Evolutionary conservation across 805 yeast genomes (phyloP).

Genomic region (Wickerhamiella nectarea): DNA sequence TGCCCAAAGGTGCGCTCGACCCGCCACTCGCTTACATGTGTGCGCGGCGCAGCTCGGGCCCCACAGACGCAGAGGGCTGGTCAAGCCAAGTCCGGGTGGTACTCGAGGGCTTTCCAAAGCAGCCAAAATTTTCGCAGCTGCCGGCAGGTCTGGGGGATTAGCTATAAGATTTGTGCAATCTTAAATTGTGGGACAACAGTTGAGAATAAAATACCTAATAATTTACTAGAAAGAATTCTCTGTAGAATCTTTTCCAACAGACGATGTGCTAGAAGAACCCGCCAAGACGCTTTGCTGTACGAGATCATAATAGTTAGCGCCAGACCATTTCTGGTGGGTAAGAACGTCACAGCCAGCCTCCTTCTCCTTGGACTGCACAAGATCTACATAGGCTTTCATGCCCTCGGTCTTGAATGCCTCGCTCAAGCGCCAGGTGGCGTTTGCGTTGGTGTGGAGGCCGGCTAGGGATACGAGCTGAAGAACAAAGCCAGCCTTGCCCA

Average conservation of each 20-base stretch:
- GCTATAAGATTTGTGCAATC: too few relatives aligned
- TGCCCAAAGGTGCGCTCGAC: too few relatives aligned
- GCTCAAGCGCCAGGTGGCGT: conserved; percentile 39
- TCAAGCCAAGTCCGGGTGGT: too few relatives aligned
- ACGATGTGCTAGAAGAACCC: conserved; percentile 33
- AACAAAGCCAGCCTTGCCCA: conserved; percentile 44
- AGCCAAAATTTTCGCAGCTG: too few relatives aligned
- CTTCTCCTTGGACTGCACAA: conserved; percentile 37
- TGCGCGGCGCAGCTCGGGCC: neutral
- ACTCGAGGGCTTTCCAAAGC: too few relatives aligned
- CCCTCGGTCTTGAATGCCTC: conserved; percentile 38
- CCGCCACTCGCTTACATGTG: neutral
- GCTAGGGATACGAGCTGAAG: conserved; percentile 48
- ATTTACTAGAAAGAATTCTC: conserved; percentile 21
- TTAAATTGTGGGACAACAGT: too few relatives aligned
- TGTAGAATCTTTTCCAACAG: conserved; percentile 33
- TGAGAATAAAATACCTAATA: too few relatives aligned
- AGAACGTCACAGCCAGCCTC: conserved; percentile 36
- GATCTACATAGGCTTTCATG: conserved; percentile 44
- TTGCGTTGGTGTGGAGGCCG: conserved; percentile 42
- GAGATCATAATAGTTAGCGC: conserved; percentile 41
- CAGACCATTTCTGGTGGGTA: conserved; percentile 52
- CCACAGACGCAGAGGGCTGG: neutral
- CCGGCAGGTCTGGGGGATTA: too few relatives aligned
- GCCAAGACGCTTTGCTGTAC: conserved; percentile 32